Evolutionary conservation across 352 stramenopile genomes (phyloP).

Genomic region (Pythium aquatile): DNA sequence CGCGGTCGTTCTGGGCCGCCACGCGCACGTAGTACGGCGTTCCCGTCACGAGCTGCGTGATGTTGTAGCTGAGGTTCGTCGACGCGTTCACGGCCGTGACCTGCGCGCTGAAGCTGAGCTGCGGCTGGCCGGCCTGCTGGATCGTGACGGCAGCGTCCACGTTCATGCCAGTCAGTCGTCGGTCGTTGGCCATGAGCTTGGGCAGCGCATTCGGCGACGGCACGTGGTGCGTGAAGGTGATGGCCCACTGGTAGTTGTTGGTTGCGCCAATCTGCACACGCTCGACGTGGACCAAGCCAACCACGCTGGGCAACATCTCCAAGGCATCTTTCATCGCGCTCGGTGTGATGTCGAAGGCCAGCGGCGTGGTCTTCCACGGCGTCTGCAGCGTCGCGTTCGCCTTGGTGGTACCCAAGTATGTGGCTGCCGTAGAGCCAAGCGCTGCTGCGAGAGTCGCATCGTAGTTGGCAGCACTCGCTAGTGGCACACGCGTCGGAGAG

Average conservation of each 20-base stretch:
- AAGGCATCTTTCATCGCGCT: conserved; percentile 68
- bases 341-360: conserved; percentile 61
- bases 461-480: conserved; percentile 41
- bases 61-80: conserved; percentile 42
- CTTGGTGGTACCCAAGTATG: conserved; percentile 56
- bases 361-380: conserved; percentile 54
- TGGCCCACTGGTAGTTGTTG: conserved; percentile 84
- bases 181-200: conserved; percentile 54
- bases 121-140: conserved; percentile 30
- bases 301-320: conserved; percentile 78
- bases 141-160: conserved; percentile 33
- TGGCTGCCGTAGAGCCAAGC: conserved; percentile 28
- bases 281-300: conserved; percentile 89
- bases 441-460: conserved; percentile 19
- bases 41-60: conserved; percentile 53
- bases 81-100: conserved; percentile 24
- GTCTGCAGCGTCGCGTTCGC: conserved; percentile 37
- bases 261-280: conserved; percentile 53
- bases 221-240: conserved; percentile 86
- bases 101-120: conserved; percentile 36
- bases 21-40: conserved; percentile 80
- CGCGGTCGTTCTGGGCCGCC: conserved; percentile 78
- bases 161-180: conserved; percentile 30
- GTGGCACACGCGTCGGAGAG: conserved; percentile 58
- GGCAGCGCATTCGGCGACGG: conserved; percentile 37